Conservation (phyloP, 495 filamentous ascomycete species). For the Daldinia loculata region DNA sequence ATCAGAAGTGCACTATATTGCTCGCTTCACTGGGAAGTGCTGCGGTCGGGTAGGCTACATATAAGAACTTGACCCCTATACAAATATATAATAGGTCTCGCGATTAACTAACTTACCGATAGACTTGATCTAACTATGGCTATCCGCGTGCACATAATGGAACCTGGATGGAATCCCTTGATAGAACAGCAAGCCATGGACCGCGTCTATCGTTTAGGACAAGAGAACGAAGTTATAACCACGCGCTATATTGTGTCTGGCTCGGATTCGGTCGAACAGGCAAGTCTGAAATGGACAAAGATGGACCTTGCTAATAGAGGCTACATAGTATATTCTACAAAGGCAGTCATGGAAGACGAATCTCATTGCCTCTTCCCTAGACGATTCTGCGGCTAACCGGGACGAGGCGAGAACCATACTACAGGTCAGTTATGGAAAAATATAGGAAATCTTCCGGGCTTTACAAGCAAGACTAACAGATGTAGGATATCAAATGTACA, state of each 20-base stretch:
- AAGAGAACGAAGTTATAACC: slow-evolving; percentile 51
- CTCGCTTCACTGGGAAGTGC: slow-evolving; percentile 63
- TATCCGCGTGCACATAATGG: slow-evolving; percentile 54
- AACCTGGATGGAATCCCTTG: slow-evolving; percentile 62
- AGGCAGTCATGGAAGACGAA: slow-evolving; percentile 15
- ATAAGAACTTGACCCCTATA: not conserved
- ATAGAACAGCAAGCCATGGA: slow-evolving; percentile 59
- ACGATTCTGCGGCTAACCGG: not conserved
- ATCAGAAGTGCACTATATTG: slow-evolving; percentile 44
- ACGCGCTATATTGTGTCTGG: slow-evolving; percentile 46
- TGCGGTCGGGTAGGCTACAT: slow-evolving; percentile 51
- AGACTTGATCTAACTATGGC: slow-evolving; percentile 58
- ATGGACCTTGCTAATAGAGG: not conserved
- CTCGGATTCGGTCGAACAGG: slow-evolving; percentile 57
- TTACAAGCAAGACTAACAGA: not conserved
- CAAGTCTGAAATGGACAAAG: slow-evolving; percentile 22
- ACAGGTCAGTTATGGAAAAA: slow-evolving; percentile 1
- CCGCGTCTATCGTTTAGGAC: slow-evolving; percentile 55
- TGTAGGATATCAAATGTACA: not conserved
- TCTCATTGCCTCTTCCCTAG: slow-evolving; percentile 14
- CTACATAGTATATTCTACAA: slow-evolving; percentile 14
- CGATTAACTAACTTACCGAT: not conserved
- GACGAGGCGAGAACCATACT: slow-evolving; percentile 6
- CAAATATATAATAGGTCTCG: not conserved
- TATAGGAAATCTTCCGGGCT: not conserved